Percentiles rank a stretch among this genome's conserved stretches.
phyloP scores from a whole-genome alignment of 1,139 yeast species.

The Pichia sp. region DNA sequence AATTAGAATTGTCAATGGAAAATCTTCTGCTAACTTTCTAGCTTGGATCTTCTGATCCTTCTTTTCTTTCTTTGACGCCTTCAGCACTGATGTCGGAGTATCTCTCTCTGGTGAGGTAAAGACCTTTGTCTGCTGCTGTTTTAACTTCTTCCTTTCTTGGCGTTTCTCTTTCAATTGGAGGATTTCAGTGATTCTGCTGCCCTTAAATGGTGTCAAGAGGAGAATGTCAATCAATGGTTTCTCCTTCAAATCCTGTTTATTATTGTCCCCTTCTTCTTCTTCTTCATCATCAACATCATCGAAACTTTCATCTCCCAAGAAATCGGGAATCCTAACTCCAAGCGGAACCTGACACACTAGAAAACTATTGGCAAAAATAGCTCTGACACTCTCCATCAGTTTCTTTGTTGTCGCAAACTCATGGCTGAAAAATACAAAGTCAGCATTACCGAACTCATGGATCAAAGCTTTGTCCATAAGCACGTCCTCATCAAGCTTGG shows the following conservation, averaged over 20 bases:
- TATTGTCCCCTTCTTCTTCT: slow-evolving; percentile 15
- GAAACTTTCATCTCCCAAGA: slow-evolving; percentile 12
- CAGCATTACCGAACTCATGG: no score
- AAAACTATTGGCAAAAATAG: neutral
- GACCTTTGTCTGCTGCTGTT: no score
- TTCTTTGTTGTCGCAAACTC: neutral
- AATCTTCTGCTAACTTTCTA: slow-evolving; percentile 24
- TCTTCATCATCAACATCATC: neutral
- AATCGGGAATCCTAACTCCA: slow-evolving; percentile 12
- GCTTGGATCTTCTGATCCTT: neutral
- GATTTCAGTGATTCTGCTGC: slow-evolving; percentile 25
- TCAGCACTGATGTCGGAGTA: no score
- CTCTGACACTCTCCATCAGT: slow-evolving; percentile 1
- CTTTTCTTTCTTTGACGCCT: neutral
- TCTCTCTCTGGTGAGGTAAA: no score
- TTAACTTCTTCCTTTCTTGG: no score
- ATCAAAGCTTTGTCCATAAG: neutral
- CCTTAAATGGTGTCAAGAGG: slow-evolving; percentile 33
- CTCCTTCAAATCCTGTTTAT: no score
- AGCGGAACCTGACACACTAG: slow-evolving; percentile 12
- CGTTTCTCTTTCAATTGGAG: neutral
- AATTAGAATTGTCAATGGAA: slow-evolving; percentile 40
- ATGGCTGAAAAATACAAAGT: slow-evolving; percentile 5
- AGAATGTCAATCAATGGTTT: slow-evolving; percentile 24
- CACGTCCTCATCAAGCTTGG: slow-evolving; percentile 2